Evolutionary conservation across 345 rosid species (phyloP).

Genomic region (Xanthoceras sorbifolium): DNA sequence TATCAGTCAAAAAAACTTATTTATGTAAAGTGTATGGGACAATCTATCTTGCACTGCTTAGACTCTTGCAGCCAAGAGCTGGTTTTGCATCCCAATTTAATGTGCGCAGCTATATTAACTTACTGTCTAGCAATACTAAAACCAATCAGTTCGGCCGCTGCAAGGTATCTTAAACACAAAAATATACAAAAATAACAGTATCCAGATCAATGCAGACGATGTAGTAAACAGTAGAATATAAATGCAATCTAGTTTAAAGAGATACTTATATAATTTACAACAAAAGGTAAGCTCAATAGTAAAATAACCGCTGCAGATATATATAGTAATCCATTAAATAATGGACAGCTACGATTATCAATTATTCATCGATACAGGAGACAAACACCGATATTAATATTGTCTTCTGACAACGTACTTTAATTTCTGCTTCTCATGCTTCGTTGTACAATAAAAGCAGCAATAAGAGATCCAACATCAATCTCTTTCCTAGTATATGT

Average conservation of each 20-base stretch:
- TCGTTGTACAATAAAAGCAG: neutral
- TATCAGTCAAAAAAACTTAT: neutral
- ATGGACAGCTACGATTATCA: neutral
- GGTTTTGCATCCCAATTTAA: neutral
- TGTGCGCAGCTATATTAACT: neutral
- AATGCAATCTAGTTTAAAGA: neutral
- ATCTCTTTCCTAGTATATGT: neutral
- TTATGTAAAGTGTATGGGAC: neutral
- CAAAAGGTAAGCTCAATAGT: neutral
- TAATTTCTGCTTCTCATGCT: neutral
- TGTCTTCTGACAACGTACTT: neutral
- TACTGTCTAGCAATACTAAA: neutral
- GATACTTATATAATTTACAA: neutral
- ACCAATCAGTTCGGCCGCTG: slow-evolving; percentile 1
- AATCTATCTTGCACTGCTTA: neutral
- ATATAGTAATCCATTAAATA: no score
- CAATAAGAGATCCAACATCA: neutral
- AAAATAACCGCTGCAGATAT: neutral
- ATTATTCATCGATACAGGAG: neutral
- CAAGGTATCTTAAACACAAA: neutral
- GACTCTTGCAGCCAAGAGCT: neutral
- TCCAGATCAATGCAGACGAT: neutral
- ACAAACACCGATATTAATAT: neutral
- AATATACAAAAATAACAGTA: neutral
- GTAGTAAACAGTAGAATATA: neutral